Evolutionary conservation across 2,329 filamentous ascomycete genomes (phyloP), one percentile per base, ranked within the genome.

Genomic region (Thelonectria rubi): DNA sequence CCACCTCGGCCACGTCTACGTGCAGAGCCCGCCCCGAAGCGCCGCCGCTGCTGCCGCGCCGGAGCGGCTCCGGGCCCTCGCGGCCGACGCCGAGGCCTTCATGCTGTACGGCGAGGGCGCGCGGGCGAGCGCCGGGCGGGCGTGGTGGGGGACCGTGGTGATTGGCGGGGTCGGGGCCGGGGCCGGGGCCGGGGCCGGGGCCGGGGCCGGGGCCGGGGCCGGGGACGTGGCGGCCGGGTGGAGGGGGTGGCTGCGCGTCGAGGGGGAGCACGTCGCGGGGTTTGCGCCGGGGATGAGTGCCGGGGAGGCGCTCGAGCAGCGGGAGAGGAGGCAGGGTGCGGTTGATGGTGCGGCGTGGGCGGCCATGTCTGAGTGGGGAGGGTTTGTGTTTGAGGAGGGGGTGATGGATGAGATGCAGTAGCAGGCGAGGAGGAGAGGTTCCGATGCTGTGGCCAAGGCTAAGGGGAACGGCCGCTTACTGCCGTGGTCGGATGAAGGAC

Each of bases 61-160:
- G 2, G 72, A 74, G 21, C 60, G 69, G 1, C 67, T 79, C 21
- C 73, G 73, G 18, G 73, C 74, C 3, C 69, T 80, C 5, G 69
- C 85, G 7, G 70, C 76, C 2, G 75, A 77, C 0, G 79, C 81
- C 3, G 78, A 81, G 51, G 68, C 76, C 43, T 81, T 80, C 69
- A 84, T 87, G 77, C 73, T 87, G 5, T 87, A 88, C 71, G 78
- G 79, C 3, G 60, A 70, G 7, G 56, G 55, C 10, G 63, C 77
- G 32, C 78, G 79, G 61, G 70, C 68, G 39, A 86, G 82, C 63
- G 76, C 77, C 5, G 73, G 67, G 24, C 79, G 85, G 4, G 78
- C 81, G 61, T 86, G 82, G 80, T 88, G 86, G 85, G 85, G 86
- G n/a, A 85, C 83, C 2, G 67, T 88, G 24, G 80, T 87, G 5